phyloP scores from a whole-genome alignment of 371 early-diverging fungal species.

The Mucor plumbeus region DNA sequence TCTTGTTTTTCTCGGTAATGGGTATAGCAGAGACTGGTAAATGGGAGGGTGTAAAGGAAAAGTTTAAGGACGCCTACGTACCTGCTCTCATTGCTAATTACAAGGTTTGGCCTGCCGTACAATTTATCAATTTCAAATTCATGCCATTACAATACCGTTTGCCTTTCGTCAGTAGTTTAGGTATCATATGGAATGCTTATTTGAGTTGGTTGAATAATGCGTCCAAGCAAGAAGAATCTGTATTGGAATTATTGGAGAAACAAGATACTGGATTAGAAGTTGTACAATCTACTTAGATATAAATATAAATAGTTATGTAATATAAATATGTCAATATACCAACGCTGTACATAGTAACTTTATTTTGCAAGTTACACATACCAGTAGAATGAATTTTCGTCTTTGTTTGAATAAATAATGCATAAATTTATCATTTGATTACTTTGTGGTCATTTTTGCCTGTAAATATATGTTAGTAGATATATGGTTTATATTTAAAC shows the following conservation, averaged over 20 bases:
- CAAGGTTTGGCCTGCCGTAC: constrained; percentile 82
- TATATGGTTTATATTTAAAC: no score
- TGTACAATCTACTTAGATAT: constrained; percentile 38
- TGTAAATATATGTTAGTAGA: no score
- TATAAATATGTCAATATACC: constrained; percentile 65
- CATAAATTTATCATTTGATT: no score
- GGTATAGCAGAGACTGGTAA: constrained; percentile 65
- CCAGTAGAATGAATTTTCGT: no score
- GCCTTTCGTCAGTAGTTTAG: constrained; percentile 76
- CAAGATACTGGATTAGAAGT: constrained; percentile 25
- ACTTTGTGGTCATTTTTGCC: no score
- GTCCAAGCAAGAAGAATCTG: constrained; percentile 41
- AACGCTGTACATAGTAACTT: neutral
- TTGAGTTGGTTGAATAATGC: constrained; percentile 72
- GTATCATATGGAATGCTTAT: constrained; percentile 84
- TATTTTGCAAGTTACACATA: no score
- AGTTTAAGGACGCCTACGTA: constrained; percentile 61
- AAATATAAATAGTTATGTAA: constrained; percentile 56
- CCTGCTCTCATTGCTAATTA: constrained; percentile 80
- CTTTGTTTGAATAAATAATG: no score
- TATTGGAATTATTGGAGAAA: constrained; percentile 22
- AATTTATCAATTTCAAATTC: constrained; percentile 78
- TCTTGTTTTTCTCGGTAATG: constrained; percentile 71
- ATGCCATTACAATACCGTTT: constrained; percentile 76
- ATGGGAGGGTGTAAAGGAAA: constrained; percentile 62